Percentiles rank a stretch among this genome's conserved stretches.
These are phyloP conservation scores for Didymella pinodella DNA, from an alignment of 2,329 filamentous ascomycete species.

Conservation along the genomic window DNA sequence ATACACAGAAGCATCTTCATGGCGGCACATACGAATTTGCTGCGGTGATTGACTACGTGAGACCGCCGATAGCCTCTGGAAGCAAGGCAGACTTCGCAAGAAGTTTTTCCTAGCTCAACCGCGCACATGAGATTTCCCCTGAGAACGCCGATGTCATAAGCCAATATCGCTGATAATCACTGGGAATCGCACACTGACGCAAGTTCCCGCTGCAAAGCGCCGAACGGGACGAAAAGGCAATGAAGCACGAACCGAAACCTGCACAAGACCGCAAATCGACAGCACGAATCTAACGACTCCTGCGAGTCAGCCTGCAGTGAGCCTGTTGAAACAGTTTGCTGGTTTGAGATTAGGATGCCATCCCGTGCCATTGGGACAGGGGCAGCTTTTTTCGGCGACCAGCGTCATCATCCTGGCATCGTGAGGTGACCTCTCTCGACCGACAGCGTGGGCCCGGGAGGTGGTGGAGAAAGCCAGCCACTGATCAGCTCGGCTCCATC, in stretches of 20 bases:
- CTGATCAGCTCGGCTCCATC: conserved; percentile 39
- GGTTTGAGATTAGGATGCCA: conserved; percentile 22
- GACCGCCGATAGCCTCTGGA: neutral
- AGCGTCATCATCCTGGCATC: conserved; percentile 27
- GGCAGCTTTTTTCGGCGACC: conserved; percentile 26
- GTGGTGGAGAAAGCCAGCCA: conserved; percentile 36
- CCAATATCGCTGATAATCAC: neutral
- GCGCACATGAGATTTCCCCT: neutral
- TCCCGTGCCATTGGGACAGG: conserved; percentile 27
- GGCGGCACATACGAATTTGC: neutral
- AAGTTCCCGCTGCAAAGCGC: neutral
- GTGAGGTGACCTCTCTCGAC: conserved; percentile 32
- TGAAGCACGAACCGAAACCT: conserved; percentile 1
- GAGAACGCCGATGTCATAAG: neutral
- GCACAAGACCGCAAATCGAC: neutral
- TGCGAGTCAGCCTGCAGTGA: conserved; percentile 22
- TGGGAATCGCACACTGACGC: neutral
- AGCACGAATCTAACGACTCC: conserved; percentile 2
- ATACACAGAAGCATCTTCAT: neutral
- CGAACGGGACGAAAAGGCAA: neutral
- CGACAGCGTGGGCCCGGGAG: conserved; percentile 45
- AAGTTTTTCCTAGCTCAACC: neutral
- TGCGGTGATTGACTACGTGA: too few relatives aligned
- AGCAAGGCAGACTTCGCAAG: neutral
- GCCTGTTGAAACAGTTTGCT: conserved; percentile 23